phyloP scores from a whole-genome alignment of 768 basidiomycete genomes.

The Glaciozyma antarctica region DNA sequence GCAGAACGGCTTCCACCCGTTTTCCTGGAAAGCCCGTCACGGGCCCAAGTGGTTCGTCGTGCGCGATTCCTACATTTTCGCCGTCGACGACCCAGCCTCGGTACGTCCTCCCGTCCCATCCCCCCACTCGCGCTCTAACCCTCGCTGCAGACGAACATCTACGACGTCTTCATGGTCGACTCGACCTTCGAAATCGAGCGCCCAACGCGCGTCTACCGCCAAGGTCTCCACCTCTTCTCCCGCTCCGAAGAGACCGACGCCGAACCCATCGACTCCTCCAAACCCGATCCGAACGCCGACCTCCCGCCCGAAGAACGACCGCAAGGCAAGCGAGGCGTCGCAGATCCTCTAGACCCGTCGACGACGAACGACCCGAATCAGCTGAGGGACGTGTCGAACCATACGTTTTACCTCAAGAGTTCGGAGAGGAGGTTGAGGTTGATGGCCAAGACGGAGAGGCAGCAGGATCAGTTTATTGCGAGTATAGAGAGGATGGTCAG shows the following conservation, averaged over 20 bases:
- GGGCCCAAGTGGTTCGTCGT: constrained; percentile 81
- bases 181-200: constrained; percentile 77
- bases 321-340: constrained; percentile 45
- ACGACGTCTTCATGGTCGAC: constrained; percentile 91
- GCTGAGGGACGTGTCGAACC: constrained; percentile 64
- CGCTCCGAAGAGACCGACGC: constrained; percentile 1
- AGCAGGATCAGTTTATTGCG: constrained; percentile 96
- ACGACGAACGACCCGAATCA: constrained; percentile 44
- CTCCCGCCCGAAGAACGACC: constrained; percentile 4
- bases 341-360: constrained; percentile 50
- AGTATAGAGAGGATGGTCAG: constrained; percentile 71
- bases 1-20: constrained; percentile 45
- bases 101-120: constrained; percentile 42
- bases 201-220: constrained; percentile 80
- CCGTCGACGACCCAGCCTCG: constrained; percentile 75
- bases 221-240: constrained; percentile 63
- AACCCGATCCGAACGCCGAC: not conserved
- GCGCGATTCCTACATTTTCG: constrained; percentile 81
- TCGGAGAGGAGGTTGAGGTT: constrained; percentile 81
- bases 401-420: constrained; percentile 89
- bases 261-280: not conserved
- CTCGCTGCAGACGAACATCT: constrained; percentile 55
- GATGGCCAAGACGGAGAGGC: constrained; percentile 81
- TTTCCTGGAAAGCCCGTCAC: constrained; percentile 43
- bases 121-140: not conserved